phyloP scores from a whole-genome alignment of 345 rosid species.

The Dovyalis caffra region DNA sequence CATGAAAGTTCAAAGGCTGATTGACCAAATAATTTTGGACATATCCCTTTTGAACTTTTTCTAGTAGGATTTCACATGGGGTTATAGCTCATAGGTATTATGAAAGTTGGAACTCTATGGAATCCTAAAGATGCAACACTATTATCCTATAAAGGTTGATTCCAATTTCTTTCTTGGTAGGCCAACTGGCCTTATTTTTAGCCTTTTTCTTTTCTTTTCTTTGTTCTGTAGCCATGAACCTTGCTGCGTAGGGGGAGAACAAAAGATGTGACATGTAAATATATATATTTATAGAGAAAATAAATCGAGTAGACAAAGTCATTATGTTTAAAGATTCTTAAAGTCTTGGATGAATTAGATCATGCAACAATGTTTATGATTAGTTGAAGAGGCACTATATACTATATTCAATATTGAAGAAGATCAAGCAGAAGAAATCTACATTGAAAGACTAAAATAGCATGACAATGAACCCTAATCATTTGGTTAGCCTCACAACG shows the following conservation, averaged over 20 bases:
- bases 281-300: neutral
- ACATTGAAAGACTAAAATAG: slow-evolving; percentile 19
- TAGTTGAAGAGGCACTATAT: neutral
- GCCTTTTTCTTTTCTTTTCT: too few relatives aligned
- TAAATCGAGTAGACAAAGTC: neutral
- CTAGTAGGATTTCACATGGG: too few relatives aligned
- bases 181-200: too few relatives aligned
- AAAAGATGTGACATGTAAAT: neutral
- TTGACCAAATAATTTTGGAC: neutral
- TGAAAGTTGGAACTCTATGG: neutral
- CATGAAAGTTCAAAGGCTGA: neutral
- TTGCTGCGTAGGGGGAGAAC: too few relatives aligned
- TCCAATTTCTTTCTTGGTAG: too few relatives aligned
- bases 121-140: neutral
- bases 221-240: too few relatives aligned
- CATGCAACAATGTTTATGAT: slow-evolving; percentile 2
- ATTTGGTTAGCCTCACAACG: slow-evolving; percentile 14
- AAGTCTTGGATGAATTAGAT: slow-evolving; percentile 1
- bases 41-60: too few relatives aligned
- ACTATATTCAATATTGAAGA: neutral
- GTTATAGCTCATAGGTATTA: too few relatives aligned
- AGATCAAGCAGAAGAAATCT: slow-evolving; percentile 20
- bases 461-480: slow-evolving; percentile 27
- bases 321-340: neutral
- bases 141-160: too few relatives aligned